These are phyloP conservation scores for Microbotryomycetes sp. DNA, from an alignment of 1,284 basidiomycete genomes.

Conservation along the genomic window DNA sequence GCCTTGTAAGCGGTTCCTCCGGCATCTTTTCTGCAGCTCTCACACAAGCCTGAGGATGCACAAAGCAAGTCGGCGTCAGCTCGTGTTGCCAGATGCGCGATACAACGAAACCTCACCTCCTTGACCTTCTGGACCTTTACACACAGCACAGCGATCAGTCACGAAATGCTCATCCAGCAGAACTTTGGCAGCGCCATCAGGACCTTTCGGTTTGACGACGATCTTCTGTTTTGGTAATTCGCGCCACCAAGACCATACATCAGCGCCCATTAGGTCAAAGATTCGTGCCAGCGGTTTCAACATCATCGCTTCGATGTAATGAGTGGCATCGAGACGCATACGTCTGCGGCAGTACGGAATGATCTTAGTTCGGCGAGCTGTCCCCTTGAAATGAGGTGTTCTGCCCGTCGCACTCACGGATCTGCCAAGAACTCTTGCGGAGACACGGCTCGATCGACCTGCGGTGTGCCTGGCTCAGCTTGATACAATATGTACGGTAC, in stretches of 20 bases:
- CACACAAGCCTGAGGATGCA: conserved; percentile 56
- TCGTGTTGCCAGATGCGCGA: background rate
- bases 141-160: conserved; percentile 34
- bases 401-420: conserved; percentile 48
- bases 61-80: background rate
- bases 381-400: conserved; percentile 22
- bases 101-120: conserved; percentile 8
- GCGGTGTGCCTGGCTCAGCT: conserved; percentile 58
- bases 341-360: conserved; percentile 44
- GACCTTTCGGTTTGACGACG: conserved; percentile 1
- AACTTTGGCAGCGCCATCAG: background rate
- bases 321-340: conserved; percentile 68
- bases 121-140: conserved; percentile 22
- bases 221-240: conserved; percentile 64
- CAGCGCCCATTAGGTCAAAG: conserved; percentile 85
- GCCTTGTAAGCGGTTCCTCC: conserved; percentile 58
- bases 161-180: conserved; percentile 34
- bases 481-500: conserved; percentile 82
- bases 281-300: conserved; percentile 85
- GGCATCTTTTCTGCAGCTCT: conserved; percentile 53
- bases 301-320: conserved; percentile 82
- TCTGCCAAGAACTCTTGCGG: conserved; percentile 72
- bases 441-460: conserved; percentile 74
- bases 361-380: background rate
- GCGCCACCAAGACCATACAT: conserved; percentile 80